phyloP scores from a whole-genome alignment of 768 basidiomycete genomes.

The Ramaria sp. region DNA sequence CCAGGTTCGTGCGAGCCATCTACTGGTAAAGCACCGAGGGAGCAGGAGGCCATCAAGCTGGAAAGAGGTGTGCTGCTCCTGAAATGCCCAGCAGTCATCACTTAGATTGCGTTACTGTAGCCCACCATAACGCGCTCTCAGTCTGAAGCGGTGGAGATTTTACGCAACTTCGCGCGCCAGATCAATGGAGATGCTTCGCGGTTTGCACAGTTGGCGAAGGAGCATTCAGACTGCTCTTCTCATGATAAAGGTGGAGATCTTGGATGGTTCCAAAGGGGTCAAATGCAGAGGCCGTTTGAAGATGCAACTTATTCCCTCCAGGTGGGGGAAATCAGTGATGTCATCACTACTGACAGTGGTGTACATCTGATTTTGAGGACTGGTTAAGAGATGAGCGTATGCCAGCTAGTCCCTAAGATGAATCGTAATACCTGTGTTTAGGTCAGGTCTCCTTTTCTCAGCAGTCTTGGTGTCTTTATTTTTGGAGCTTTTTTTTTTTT shows the following conservation, averaged over 20 bases:
- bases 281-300: constrained; percentile 98
- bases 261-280: constrained; percentile 70
- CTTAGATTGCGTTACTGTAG: constrained; percentile 23
- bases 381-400: constrained; percentile 31
- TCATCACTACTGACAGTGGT: constrained; percentile 87
- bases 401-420: no score
- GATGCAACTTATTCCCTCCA: constrained; percentile 68
- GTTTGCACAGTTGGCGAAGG: constrained; percentile 66
- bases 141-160: constrained; percentile 79
- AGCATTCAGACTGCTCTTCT: constrained; percentile 85
- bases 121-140: constrained; percentile 73
- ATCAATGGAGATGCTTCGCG: constrained; percentile 47
- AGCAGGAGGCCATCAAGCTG: constrained; percentile 74
- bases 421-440: not conserved
- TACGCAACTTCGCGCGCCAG: constrained; percentile 49
- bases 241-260: constrained; percentile 78
- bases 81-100: not conserved
- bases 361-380: constrained; percentile 91
- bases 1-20: constrained; percentile 87
- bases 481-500: no score
- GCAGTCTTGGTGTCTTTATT: no score
- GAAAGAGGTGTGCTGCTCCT: constrained; percentile 52
- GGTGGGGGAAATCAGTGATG: constrained; percentile 67
- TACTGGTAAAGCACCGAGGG: constrained; percentile 83
- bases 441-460: no score